A percentile compares a stretch with the other conserved stretches of the same genome.
phyloP scores from a whole-genome alignment of 2,329 filamentous ascomycete species.

The Alternaria sp. region DNA sequence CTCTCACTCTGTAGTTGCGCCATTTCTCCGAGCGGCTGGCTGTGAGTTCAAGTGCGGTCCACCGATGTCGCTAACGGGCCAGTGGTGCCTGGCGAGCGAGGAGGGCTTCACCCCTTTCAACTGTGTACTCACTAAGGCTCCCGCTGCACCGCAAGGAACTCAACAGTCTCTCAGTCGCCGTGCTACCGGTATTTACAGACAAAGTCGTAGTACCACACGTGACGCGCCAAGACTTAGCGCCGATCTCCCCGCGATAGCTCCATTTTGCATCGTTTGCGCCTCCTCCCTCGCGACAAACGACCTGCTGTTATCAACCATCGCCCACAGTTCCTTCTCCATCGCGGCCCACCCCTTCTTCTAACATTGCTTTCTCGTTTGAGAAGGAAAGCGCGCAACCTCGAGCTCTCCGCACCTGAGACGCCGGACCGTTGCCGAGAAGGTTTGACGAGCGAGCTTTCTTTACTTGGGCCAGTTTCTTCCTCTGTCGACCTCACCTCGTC shows the following conservation, averaged over 20 bases:
- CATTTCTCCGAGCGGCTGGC: slow-evolving; percentile 21
- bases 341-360: slow-evolving; percentile 21
- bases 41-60: slow-evolving; percentile 1
- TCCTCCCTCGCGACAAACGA: slow-evolving; percentile 24
- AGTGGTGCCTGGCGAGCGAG: slow-evolving; percentile 2
- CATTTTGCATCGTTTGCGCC: slow-evolving; percentile 24
- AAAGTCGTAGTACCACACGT: slow-evolving; percentile 17
- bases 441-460: slow-evolving; percentile 51
- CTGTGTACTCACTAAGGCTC: neutral
- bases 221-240: slow-evolving; percentile 27
- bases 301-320: slow-evolving; percentile 20
- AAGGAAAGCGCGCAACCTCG: slow-evolving; percentile 27
- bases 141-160: neutral
- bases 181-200: neutral
- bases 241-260: slow-evolving; percentile 24
- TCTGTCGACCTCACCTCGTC: slow-evolving; percentile 38
- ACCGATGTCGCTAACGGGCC: slow-evolving; percentile 7
- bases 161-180: neutral
- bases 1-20: slow-evolving; percentile 22
- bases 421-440: slow-evolving; percentile 42
- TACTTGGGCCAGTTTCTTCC: slow-evolving; percentile 44
- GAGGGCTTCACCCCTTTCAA: slow-evolving; percentile 1
- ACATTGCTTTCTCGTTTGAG: slow-evolving; percentile 20
- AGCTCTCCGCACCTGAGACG: slow-evolving; percentile 30
- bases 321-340: slow-evolving; percentile 28